Percentiles rank a stretch among this genome's conserved stretches.
These are phyloP conservation scores for Crucihimalaya himalaica DNA, from an alignment of 345 rosid genomes.

Conservation along the genomic window DNA sequence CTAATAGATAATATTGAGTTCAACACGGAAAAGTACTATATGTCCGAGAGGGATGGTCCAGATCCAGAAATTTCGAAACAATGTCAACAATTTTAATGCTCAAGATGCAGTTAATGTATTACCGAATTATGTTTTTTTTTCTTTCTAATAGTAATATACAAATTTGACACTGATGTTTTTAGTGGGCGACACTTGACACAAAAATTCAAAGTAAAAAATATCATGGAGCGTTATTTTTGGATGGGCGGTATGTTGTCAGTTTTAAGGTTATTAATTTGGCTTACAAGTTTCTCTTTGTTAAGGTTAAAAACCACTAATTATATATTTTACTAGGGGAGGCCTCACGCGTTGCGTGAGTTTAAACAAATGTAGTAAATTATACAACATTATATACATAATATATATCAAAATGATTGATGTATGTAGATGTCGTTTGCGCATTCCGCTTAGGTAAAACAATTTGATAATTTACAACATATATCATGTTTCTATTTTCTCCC, in stretches of 20 bases:
- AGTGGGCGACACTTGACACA: constrained; percentile 21
- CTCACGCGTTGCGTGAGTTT: too few species aligned
- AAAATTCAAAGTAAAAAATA: not conserved
- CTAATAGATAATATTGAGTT: too few species aligned
- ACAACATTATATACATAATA: too few species aligned
- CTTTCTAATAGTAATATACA: not conserved
- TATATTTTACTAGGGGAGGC: too few species aligned
- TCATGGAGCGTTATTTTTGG: constrained; percentile 10
- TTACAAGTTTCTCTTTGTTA: not conserved
- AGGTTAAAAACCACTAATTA: too few species aligned
- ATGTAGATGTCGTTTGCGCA: too few species aligned
- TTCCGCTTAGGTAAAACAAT: too few species aligned
- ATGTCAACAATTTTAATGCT: not conserved
- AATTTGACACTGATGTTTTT: not conserved
- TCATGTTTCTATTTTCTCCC: too few species aligned
- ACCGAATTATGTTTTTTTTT: not conserved
- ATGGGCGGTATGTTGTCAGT: constrained; percentile 10
- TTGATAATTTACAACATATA: too few species aligned
- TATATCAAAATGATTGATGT: too few species aligned
- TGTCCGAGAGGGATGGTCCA: constrained; percentile 26
- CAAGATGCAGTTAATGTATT: not conserved
- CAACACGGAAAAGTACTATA: not conserved
- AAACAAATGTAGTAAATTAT: too few species aligned
- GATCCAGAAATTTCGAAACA: not conserved
- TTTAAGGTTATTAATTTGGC: not conserved